A percentile compares a stretch with the other conserved stretches of the same genome.
Evolutionary conservation across 2,329 filamentous ascomycete species (phyloP).

Genomic region (Penicillium sp.): DNA sequence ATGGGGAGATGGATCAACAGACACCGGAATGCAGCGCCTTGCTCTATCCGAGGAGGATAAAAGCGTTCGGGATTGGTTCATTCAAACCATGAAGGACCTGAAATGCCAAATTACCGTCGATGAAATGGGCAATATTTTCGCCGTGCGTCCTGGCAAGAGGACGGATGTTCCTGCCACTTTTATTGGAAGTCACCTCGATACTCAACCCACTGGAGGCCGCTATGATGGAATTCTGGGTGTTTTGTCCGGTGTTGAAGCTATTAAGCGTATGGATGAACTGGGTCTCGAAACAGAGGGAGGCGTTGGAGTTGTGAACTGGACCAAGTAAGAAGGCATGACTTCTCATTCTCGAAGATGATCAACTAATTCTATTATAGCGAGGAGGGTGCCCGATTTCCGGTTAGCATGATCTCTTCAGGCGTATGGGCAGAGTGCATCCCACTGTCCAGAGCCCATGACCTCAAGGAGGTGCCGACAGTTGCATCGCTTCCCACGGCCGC

Average conservation of each 20-base stretch:
- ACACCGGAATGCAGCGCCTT: conserved; percentile 74
- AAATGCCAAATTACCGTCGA: conserved; percentile 67
- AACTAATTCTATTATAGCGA: conserved; percentile 50
- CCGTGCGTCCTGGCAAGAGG: conserved; percentile 59
- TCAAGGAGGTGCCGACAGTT: conserved; percentile 56
- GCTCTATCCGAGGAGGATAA: conserved; percentile 68
- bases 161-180: conserved; percentile 60
- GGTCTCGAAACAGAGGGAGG: conserved; percentile 64
- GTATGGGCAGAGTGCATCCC: conserved; percentile 68
- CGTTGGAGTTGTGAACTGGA: conserved; percentile 65
- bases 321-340: conserved; percentile 24
- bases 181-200: conserved; percentile 66
- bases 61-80: conserved; percentile 70
- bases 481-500: conserved; percentile 44
- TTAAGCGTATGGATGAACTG: conserved; percentile 64
- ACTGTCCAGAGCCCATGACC: conserved; percentile 57
- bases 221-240: conserved; percentile 67
- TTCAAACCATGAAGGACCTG: conserved; percentile 56
- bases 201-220: conserved; percentile 51
- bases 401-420: conserved; percentile 66
- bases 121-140: conserved; percentile 77
- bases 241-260: conserved; percentile 66
- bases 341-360: neutral
- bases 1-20: conserved; percentile 59
- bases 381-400: conserved; percentile 72